Evolutionary conservation across 2,329 filamentous ascomycete genomes (phyloP).

Genomic region (Aureobasidium vineae): DNA sequence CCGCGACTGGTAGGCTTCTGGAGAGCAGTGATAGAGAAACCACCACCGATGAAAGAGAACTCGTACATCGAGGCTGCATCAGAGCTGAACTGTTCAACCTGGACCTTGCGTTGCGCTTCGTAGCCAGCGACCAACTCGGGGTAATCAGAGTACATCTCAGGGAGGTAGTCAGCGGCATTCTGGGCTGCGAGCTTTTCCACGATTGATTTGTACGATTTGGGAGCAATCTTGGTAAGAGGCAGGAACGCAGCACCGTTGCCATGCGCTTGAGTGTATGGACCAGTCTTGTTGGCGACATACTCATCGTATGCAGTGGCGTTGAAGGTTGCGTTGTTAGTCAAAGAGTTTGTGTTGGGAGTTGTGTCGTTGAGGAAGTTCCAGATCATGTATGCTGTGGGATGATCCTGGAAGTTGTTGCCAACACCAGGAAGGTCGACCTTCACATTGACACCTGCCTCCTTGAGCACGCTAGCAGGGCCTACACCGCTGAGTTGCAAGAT

Average conservation of each 20-base stretch:
- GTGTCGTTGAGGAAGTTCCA: conserved; percentile 28
- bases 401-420: conserved; percentile 40
- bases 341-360: conserved; percentile 36
- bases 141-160: conserved; percentile 36
- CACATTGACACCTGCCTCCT: conserved; percentile 34
- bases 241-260: conserved; percentile 33
- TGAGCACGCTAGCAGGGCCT: conserved; percentile 30
- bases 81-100: conserved; percentile 46
- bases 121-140: conserved; percentile 49
- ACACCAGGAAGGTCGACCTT: conserved; percentile 37
- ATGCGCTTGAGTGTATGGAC: conserved; percentile 40
- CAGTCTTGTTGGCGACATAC: conserved; percentile 33
- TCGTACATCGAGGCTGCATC: conserved; percentile 49
- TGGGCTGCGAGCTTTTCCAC: conserved; percentile 27
- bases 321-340: conserved; percentile 35
- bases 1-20: conserved; percentile 42
- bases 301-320: conserved; percentile 34
- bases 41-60: conserved; percentile 41
- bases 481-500: conserved; percentile 40
- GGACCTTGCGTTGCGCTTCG: conserved; percentile 49
- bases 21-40: conserved; percentile 34
- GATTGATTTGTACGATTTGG: conserved; percentile 25
- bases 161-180: conserved; percentile 30
- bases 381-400: conserved; percentile 15
- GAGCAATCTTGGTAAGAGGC: conserved; percentile 28